A percentile compares a stretch with the other conserved stretches of the same genome.
Conservation (phyloP, 2,329 filamentous ascomycete genomes). For the Pseudonectria foliicola region DNA sequence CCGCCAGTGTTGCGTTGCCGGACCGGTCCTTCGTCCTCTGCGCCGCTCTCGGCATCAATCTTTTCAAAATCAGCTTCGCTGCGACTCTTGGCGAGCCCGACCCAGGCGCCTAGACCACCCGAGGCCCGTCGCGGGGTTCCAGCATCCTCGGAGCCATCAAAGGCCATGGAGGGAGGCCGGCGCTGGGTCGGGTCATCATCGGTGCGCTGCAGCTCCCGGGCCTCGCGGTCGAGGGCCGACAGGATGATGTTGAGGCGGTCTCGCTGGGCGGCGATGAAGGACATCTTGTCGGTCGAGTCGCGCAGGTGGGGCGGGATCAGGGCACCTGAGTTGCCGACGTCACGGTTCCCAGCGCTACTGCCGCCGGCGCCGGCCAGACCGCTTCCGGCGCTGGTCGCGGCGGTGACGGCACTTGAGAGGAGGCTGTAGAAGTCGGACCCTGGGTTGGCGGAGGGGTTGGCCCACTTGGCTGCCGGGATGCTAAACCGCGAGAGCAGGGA, state of each 20-base stretch:
- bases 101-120: conserved; percentile 42
- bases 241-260: conserved; percentile 70
- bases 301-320: conserved; percentile 66
- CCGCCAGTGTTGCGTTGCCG: conserved; percentile 24
- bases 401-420: conserved; percentile 65
- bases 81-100: conserved; percentile 67
- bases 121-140: conserved; percentile 34
- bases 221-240: conserved; percentile 73
- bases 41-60: conserved; percentile 67
- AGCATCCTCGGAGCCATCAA: conserved; percentile 25
- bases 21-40: conserved; percentile 42
- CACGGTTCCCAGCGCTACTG: conserved; percentile 15
- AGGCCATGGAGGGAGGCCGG: conserved; percentile 15
- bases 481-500: conserved; percentile 78
- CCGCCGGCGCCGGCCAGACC: conserved; percentile 23
- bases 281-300: conserved; percentile 58
- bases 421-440: conserved; percentile 68
- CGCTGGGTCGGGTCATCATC: conserved; percentile 21
- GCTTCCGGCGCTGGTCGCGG: conserved; percentile 42
- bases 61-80: conserved; percentile 88
- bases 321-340: conserved; percentile 39
- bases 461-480: conserved; percentile 62
- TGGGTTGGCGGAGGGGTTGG: conserved; percentile 34
- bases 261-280: conserved; percentile 71
- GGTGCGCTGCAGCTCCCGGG: conserved; percentile 48